A percentile compares a stretch with the other conserved stretches of the same genome.
Evolutionary conservation across 495 filamentous ascomycete species (phyloP).

Genomic region (Acidiella bohemica): DNA sequence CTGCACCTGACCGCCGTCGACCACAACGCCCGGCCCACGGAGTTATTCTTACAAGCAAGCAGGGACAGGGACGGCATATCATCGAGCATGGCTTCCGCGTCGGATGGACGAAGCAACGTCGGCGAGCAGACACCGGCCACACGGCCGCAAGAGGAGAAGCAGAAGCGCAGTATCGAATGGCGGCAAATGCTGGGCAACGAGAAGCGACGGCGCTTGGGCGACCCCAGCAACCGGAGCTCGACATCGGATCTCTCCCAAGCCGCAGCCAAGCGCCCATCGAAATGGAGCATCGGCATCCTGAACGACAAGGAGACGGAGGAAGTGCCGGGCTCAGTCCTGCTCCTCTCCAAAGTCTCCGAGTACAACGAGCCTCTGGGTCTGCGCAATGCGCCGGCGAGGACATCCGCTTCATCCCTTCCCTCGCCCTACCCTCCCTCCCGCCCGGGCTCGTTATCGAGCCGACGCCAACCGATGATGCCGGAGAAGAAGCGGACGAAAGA

Average conservation of each 20-base stretch:
- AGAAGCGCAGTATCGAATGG: constrained; percentile 12
- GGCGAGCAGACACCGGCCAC: background rate
- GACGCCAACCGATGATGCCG: constrained; percentile 23
- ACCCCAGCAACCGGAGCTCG: constrained; percentile 14
- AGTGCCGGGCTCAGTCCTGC: constrained; percentile 78
- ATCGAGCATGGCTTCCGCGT: too few species aligned
- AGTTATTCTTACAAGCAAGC: too few species aligned
- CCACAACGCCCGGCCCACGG: too few species aligned
- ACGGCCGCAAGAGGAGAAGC: background rate
- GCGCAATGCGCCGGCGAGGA: constrained; percentile 58
- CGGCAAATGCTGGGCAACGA: constrained; percentile 9
- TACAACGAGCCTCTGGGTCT: constrained; percentile 75
- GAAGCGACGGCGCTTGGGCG: background rate
- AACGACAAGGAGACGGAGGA: constrained; percentile 75
- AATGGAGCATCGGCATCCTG: constrained; percentile 71
- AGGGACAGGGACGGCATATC: too few species aligned
- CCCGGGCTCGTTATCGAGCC: constrained; percentile 20
- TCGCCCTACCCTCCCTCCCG: constrained; percentile 37
- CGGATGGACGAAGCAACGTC: too few species aligned
- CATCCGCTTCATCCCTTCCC: constrained; percentile 62
- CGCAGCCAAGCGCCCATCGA: constrained; percentile 17
- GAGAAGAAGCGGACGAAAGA: constrained; percentile 65
- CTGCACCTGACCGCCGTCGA: too few species aligned
- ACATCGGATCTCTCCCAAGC: constrained; percentile 11
- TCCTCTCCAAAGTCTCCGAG: constrained; percentile 49